Evolutionary conservation across 805 yeast genomes (phyloP).

Genomic region (Myxozyma monticola): DNA sequence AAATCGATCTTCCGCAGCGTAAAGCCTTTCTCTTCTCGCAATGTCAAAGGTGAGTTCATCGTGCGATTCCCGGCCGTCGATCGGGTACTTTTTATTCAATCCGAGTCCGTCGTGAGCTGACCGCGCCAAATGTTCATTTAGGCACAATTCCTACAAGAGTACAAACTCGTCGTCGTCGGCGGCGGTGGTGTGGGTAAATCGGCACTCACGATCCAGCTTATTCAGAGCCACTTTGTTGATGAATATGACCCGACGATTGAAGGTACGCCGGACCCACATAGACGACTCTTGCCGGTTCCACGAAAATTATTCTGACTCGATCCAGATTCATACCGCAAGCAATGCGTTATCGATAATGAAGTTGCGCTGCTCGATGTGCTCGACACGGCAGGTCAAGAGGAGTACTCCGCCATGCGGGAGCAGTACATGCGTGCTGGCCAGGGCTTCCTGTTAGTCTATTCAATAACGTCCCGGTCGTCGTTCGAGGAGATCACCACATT

Average conservation of each 20-base stretch:
- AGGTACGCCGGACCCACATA: constrained; percentile 24
- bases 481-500: constrained; percentile 82
- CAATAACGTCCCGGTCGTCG: constrained; percentile 80
- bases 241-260: constrained; percentile 99
- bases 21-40: too few species aligned
- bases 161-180: constrained; percentile 92
- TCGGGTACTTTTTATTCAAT: too few species aligned
- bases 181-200: constrained; percentile 99
- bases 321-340: constrained; percentile 61
- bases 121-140: too few species aligned
- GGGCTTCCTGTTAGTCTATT: constrained; percentile 85
- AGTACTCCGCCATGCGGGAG: constrained; percentile 69
- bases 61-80: not conserved
- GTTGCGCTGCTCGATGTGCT: constrained; percentile 79
- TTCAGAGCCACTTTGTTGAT: constrained; percentile 92
- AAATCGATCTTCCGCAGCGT: too few species aligned
- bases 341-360: constrained; percentile 77
- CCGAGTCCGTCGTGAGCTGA: not conserved
- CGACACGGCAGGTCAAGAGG: constrained; percentile 96
- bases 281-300: not conserved
- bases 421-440: constrained; percentile 69
- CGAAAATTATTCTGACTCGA: not conserved
- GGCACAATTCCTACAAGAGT: constrained; percentile 56
- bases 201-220: constrained; percentile 91
- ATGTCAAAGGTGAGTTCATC: not conserved